phyloP scores from a whole-genome alignment of 2,329 filamentous ascomycete species.

The Canariomyces notabilis region DNA sequence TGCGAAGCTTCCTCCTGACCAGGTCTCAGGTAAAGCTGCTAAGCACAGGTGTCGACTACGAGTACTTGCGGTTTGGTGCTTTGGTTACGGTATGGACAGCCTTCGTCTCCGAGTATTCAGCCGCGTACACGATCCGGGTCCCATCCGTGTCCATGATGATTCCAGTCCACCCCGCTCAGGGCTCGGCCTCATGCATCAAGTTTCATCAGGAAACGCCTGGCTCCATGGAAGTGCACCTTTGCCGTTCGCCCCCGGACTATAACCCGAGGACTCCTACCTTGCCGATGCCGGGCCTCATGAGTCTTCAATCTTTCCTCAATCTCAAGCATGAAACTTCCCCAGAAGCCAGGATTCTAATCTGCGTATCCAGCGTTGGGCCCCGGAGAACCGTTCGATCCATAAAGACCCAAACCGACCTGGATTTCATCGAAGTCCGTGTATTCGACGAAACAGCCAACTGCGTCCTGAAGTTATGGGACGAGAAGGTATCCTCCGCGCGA shows the following conservation, averaged over 20 bases:
- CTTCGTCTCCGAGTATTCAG: constrained; percentile 47
- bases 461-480: constrained; percentile 50
- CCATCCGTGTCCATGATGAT: constrained; percentile 45
- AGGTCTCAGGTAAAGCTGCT: constrained; percentile 16
- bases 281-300: constrained; percentile 44
- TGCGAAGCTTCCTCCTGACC: background rate
- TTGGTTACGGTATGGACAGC: constrained; percentile 53
- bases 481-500: constrained; percentile 40
- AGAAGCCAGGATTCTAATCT: constrained; percentile 49
- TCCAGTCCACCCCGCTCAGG: constrained; percentile 54
- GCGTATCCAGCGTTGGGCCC: constrained; percentile 52
- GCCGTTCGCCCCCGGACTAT: constrained; percentile 43
- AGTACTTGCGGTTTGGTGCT: constrained; percentile 38
- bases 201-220: constrained; percentile 34
- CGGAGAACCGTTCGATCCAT: constrained; percentile 44
- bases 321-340: constrained; percentile 47
- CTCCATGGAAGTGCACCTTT: constrained; percentile 34
- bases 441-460: constrained; percentile 55
- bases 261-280: constrained; percentile 30
- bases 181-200: constrained; percentile 48
- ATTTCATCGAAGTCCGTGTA: constrained; percentile 46
- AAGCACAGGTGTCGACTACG: constrained; percentile 5
- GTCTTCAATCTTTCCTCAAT: constrained; percentile 48
- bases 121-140: constrained; percentile 27
- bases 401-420: constrained; percentile 41